Evolutionary conservation across 1,139 yeast genomes (phyloP).

Genomic region (Arxiozyma bovina): DNA sequence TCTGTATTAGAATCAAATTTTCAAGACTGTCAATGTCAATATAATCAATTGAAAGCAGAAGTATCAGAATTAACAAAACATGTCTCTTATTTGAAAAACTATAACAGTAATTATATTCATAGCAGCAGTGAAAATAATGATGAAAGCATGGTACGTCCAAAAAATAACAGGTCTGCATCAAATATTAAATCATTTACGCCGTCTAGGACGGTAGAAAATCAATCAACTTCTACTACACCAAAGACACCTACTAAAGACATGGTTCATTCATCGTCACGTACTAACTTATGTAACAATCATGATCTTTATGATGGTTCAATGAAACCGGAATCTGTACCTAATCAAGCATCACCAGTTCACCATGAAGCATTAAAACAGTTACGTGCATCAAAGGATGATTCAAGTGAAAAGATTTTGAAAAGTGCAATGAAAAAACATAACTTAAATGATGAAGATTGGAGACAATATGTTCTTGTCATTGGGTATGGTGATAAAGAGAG

Average conservation of each 20-base stretch:
- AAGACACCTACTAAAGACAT: neutral
- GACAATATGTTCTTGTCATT: slow-evolving; percentile 78
- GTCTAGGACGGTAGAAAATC: neutral
- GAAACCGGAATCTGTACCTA: neutral
- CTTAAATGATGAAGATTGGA: slow-evolving; percentile 74
- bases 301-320: neutral
- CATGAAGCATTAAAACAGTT: slow-evolving; percentile 50
- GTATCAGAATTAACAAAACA: slow-evolving; percentile 25
- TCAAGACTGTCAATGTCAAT: slow-evolving; percentile 28
- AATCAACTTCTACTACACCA: neutral
- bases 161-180: neutral
- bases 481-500: slow-evolving; percentile 90
- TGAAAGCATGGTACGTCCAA: neutral
- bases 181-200: neutral
- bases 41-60: slow-evolving; percentile 24
- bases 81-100: neutral
- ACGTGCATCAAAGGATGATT: slow-evolving; percentile 84
- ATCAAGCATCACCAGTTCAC: neutral
- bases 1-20: slow-evolving; percentile 20
- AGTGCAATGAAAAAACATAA: slow-evolving; percentile 85
- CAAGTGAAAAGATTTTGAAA: slow-evolving; percentile 80
- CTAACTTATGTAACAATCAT: neutral
- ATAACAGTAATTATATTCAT: neutral
- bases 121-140: neutral
- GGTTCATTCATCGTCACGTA: neutral